phyloP scores from a whole-genome alignment of 208 protist genomes.

The Acanthamoeba healyi region DNA sequence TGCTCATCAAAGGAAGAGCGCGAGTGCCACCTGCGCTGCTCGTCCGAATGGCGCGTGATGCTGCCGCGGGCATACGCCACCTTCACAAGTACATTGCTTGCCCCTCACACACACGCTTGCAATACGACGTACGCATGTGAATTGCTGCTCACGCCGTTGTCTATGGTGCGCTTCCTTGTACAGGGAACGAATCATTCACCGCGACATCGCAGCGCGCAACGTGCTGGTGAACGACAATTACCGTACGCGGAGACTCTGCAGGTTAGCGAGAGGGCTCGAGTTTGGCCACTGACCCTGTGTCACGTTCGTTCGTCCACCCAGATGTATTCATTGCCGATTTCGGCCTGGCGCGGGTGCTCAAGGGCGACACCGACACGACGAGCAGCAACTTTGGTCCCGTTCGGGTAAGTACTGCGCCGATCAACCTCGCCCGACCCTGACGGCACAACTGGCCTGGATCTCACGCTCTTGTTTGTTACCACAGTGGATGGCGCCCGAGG shows the following conservation, averaged over 20 bases:
- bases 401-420: neutral
- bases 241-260: no score
- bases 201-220: slow-evolving; percentile 64
- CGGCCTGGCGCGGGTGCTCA: slow-evolving; percentile 30
- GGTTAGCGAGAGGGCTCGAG: no score
- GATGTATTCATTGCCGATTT: slow-evolving; percentile 64
- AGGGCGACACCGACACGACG: neutral
- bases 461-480: neutral
- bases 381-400: slow-evolving; percentile 44
- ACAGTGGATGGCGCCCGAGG: slow-evolving; percentile 73
- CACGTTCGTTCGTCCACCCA: neutral
- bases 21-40: neutral
- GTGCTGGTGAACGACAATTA: slow-evolving; percentile 55
- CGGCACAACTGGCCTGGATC: neutral
- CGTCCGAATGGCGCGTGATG: slow-evolving; percentile 57
- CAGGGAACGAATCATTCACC: neutral
- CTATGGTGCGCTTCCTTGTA: no score
- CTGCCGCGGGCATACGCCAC: slow-evolving; percentile 35
- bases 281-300: no score
- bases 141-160: no score
- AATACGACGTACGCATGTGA: neutral
- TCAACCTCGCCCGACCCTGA: neutral
- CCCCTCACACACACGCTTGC: neutral
- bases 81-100: slow-evolving; percentile 10
- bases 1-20: neutral